Evolutionary conservation across 371 early-diverging fungal species (phyloP).

Genomic region (Dinochytrium kinnereticum): DNA sequence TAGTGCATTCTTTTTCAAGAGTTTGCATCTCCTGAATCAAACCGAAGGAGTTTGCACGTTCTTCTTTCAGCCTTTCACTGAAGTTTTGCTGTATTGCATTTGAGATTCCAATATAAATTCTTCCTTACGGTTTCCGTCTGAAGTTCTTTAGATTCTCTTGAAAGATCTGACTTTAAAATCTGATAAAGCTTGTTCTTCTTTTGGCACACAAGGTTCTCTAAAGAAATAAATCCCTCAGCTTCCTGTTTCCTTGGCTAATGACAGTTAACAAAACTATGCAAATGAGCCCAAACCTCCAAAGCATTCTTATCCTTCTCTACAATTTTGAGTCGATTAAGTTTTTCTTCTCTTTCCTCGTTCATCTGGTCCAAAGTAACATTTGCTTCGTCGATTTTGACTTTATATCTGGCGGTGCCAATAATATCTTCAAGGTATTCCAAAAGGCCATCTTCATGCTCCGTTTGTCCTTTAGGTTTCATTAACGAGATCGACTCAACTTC

Average conservation of each 20-base stretch:
- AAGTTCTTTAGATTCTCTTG: constrained; percentile 5
- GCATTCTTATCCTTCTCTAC: constrained; percentile 81
- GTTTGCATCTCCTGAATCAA: constrained; percentile 60
- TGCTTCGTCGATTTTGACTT: constrained; percentile 85
- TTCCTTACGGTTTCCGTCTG: constrained; percentile 10
- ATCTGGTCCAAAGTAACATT: constrained; percentile 70
- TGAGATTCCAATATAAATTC: too few species aligned
- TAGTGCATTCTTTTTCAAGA: constrained; percentile 62
- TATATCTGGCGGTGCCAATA: constrained; percentile 95
- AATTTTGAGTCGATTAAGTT: constrained; percentile 82
- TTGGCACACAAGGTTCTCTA: constrained; percentile 77
- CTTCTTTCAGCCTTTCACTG: constrained; percentile 61
- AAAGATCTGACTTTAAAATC: constrained; percentile 51
- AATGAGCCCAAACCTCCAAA: constrained; percentile 59
- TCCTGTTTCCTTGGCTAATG: constrained; percentile 77
- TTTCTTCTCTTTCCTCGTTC: constrained; percentile 80
- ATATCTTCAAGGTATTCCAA: constrained; percentile 99
- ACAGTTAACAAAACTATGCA: background rate
- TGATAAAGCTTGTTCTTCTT: constrained; percentile 82
- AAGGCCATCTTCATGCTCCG: constrained; percentile 94
- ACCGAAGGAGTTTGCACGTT: constrained; percentile 52
- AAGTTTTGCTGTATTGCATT: constrained; percentile 47
- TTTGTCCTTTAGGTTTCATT: constrained; percentile 98
- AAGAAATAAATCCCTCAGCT: constrained; percentile 78
- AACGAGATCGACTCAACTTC: constrained; percentile 99